Base-by-base conservation (phyloP, 179 eudicot species). In the Gypsophila paniculata region DNA sequence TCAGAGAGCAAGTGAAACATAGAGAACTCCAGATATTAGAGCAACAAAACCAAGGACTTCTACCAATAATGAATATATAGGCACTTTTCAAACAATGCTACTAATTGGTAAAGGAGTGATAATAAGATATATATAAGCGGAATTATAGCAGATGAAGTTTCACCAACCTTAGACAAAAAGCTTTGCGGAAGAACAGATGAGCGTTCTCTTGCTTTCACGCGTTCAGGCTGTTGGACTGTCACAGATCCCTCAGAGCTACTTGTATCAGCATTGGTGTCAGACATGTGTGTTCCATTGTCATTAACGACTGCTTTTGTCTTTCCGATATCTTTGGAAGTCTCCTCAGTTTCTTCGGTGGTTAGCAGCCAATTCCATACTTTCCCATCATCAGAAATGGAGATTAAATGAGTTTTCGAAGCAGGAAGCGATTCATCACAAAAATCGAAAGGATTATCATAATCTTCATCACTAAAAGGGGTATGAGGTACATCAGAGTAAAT, bases 341-440 rank as follows among this genome's bases (percentile, higher is more conserved):
- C 80, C 54, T 80, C 83, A 62, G 88, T 72, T 61, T 84, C 89
- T 85, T 94, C 99, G 73, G 91, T 83, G 69, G 96, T 83, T 60
- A 94, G 73, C 74, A 91, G 96, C 99, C 99, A 94, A 70, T 90
- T 92, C 99, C 99, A 94, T 70, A 94, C 82, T 75, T 86, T 94
- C 59, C 99, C 99, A 81, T 94, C 99, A 80, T 94, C 97, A 75
- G 99, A 85, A 73, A 94, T 83, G 64, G 96, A 87, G 77, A 92
- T 68, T 81, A 94, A 77, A 83, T 87, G 90, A 65, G 86, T 85
- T 77, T 90, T 91, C 26, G 96, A 88, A 71, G 89, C 71, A 9
- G 87, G 77, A 79, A 74, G 80, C 17, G 92, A 80, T 72, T 87
- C 96, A 51, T 90, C 91, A 80, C 77, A 71, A 81, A 87, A 85